phyloP scores from a whole-genome alignment of 2,329 filamentous ascomycete genomes.

The Hypoxylon sp. region DNA sequence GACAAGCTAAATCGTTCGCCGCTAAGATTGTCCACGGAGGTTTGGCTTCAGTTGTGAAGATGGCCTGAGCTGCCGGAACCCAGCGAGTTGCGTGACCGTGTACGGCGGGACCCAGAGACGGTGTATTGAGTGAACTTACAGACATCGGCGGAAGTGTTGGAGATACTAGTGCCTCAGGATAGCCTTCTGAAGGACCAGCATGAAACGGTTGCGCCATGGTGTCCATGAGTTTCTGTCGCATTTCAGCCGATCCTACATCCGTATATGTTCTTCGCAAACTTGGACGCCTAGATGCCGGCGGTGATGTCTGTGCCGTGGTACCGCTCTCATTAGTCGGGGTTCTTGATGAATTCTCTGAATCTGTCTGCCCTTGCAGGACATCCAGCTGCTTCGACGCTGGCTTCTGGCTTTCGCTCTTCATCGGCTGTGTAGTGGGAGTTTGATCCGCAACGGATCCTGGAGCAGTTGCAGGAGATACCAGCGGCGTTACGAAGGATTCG shows the following conservation, averaged over 20 bases:
- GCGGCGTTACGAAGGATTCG: conserved; percentile 60
- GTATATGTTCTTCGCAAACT: conserved; percentile 89
- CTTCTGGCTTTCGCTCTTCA: conserved; percentile 29
- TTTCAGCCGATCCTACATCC: conserved; percentile 79
- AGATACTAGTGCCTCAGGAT: conserved; percentile 59
- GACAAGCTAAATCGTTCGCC: conserved; percentile 94
- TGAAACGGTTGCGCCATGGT: conserved; percentile 86
- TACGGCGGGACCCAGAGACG: conserved; percentile 71
- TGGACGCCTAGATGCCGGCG: conserved; percentile 72
- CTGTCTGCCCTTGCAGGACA: conserved; percentile 48
- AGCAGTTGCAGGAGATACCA: conserved; percentile 55
- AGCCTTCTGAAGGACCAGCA: conserved; percentile 60
- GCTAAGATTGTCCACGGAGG: conserved; percentile 96
- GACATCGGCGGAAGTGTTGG: conserved; percentile 61
- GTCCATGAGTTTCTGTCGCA: conserved; percentile 89
- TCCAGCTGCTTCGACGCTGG: conserved; percentile 39
- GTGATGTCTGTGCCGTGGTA: conserved; percentile 66
- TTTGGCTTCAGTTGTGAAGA: conserved; percentile 94
- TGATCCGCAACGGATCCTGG: conserved; percentile 40
- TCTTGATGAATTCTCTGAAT: conserved; percentile 67
- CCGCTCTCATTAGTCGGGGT: conserved; percentile 71
- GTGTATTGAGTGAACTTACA: conserved; percentile 59
- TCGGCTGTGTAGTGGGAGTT: conserved; percentile 6
- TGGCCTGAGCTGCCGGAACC: conserved; percentile 92
- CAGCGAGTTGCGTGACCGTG: conserved; percentile 93